A percentile compares a stretch with the other conserved stretches of the same genome.
Evolutionary conservation across 164 flowering plant species (phyloP).

Genomic region (Cinnamomum micranthum): DNA sequence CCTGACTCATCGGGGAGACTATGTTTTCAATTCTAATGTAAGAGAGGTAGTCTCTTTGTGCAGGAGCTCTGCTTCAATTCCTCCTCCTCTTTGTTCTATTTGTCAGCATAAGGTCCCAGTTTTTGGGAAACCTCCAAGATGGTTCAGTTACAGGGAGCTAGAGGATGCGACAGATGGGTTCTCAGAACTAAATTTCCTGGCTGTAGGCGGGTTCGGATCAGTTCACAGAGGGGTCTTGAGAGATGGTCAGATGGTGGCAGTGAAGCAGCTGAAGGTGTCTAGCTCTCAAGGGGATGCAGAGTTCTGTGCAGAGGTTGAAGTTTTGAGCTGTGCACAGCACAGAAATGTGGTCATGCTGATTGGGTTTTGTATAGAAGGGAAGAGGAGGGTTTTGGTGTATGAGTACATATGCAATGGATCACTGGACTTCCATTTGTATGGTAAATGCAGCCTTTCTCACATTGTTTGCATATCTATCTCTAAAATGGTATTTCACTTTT

Average conservation of each 20-base stretch:
- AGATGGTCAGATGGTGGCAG: conserved; percentile 81
- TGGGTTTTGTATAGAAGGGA: conserved; percentile 72
- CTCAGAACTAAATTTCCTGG: conserved; percentile 59
- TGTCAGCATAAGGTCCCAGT: conserved; percentile 75
- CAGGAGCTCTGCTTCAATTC: conserved; percentile 44
- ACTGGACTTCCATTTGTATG: conserved; percentile 72
- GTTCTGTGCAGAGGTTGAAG: conserved; percentile 74
- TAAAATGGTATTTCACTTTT: too few relatives aligned
- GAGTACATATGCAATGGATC: conserved; percentile 93
- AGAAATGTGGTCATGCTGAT: conserved; percentile 86
- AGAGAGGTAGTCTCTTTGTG: conserved; percentile 53
- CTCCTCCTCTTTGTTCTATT: conserved; percentile 85
- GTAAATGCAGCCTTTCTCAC: conserved; percentile 29
- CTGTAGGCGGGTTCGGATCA: conserved; percentile 71
- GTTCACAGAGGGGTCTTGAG: conserved; percentile 72
- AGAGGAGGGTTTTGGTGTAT: conserved; percentile 67
- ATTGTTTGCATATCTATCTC: background rate
- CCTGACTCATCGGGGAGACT: conserved; percentile 15
- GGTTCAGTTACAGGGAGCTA: conserved; percentile 60
- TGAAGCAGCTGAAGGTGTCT: conserved; percentile 62
- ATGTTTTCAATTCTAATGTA: conserved; percentile 30
- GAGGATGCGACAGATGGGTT: conserved; percentile 75
- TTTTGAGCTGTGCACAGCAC: conserved; percentile 93
- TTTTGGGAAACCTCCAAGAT: conserved; percentile 82
- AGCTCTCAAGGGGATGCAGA: conserved; percentile 69